Evolutionary conservation across 2,329 filamentous ascomycete genomes (phyloP), one percentile per base, ranked within the genome.

Genomic region (Epichloe glyceriae): DNA sequence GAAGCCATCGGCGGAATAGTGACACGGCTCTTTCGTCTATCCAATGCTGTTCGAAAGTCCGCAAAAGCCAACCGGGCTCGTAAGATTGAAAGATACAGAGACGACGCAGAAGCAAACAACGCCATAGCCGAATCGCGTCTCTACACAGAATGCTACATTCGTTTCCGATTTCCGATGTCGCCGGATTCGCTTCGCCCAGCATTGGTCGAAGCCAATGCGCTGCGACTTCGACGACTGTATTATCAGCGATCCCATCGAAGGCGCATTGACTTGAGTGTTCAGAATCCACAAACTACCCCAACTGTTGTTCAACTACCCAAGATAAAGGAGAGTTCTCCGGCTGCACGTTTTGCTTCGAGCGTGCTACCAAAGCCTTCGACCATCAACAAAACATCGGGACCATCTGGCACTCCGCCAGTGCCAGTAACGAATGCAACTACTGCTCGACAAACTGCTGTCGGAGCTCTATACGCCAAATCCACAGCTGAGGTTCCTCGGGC

Each of bases 121-220:
- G 60, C 60, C 30, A 58, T 62, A 41, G 54, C 22, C 22, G 60
- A 62, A 41, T 55, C 61, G 44, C 57, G 60, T 58, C 52, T 60
- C 46, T 61, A 61, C 52, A 62, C 60, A 15, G 47, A 58, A 51
- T 58, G 57, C 58, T 62, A 62, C 49, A 60, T 62, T 54, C 19
- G 47, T 14, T 61, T 57, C 51, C 60, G 57, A 47, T 62, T 61
- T 56, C 56, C 60, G 2, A 20, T 53, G 52, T 57, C 60, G 42
- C 53, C 58, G 11, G 58, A 61, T 19, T 22, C 58, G 7, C 60
- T 62, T 37, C 57, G 60, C 50, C 38, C 19, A 20, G 55, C 49
- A 26, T 49, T 58, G 39, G 47, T 58, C 20, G 42, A 49, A 30
- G 47, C 38, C 12, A 49, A 49, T 15, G 38, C 34, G 35, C 38